Evolutionary conservation across 768 basidiomycete genomes (phyloP).

Genomic region (Chalciporus sphaerocephalus): DNA sequence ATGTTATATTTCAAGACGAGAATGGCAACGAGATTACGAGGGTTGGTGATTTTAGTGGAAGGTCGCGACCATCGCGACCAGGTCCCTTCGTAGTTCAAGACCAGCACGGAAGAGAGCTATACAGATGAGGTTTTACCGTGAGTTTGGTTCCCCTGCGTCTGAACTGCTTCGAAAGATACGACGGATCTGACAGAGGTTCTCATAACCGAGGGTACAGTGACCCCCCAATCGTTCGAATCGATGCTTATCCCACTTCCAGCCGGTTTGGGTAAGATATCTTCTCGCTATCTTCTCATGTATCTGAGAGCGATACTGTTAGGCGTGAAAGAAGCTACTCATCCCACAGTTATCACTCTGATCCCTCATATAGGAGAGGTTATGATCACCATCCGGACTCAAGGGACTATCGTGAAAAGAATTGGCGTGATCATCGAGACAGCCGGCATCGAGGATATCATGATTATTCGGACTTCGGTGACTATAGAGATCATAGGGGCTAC

Average conservation of each 20-base stretch:
- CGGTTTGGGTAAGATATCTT: conserved; percentile 18
- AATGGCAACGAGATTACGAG: conserved; percentile 60
- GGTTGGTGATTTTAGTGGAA: conserved; percentile 51
- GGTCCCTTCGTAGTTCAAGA: conserved; percentile 57
- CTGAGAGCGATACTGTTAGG: conserved; percentile 10
- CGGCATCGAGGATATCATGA: conserved; percentile 17
- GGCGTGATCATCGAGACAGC: conserved; percentile 20
- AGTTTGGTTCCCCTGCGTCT: background rate
- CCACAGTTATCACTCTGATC: conserved; percentile 20
- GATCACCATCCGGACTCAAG: conserved; percentile 21
- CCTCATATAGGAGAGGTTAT: conserved; percentile 22
- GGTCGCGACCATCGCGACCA: conserved; percentile 23
- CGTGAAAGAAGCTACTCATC: conserved; percentile 25
- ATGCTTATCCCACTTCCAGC: conserved; percentile 18
- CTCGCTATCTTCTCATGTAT: background rate
- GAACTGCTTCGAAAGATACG: conserved; percentile 21
- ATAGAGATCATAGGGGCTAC: conserved; percentile 10
- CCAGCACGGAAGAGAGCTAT: conserved; percentile 53
- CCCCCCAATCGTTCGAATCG: conserved; percentile 25
- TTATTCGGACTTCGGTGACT: conserved; percentile 12
- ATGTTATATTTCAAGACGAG: conserved; percentile 66
- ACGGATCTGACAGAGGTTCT: conserved; percentile 20
- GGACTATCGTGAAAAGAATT: conserved; percentile 17
- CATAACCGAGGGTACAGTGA: conserved; percentile 19
- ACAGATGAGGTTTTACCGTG: conserved; percentile 37